A percentile compares a stretch with the other conserved stretches of the same genome.
Evolutionary conservation across 257 asterid genomes (phyloP).

Genomic region (Solanum etuberosum): DNA sequence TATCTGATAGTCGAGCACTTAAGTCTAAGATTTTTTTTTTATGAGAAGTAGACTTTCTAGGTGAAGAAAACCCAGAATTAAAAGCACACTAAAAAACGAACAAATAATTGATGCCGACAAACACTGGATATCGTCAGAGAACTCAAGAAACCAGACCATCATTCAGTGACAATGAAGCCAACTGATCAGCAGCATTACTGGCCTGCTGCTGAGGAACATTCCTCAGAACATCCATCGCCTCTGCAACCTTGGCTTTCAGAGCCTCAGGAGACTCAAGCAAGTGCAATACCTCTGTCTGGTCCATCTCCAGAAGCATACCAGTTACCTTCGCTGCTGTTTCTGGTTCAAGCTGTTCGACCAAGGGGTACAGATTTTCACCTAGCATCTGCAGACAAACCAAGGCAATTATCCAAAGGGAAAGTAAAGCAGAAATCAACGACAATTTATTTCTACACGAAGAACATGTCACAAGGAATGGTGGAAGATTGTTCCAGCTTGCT

Average conservation of each 20-base stretch:
- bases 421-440: no score
- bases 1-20: neutral
- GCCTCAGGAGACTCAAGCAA: constrained; percentile 69
- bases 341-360: constrained; percentile 51
- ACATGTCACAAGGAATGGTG: neutral
- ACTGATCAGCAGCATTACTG: constrained; percentile 37
- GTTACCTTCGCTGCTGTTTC: constrained; percentile 61
- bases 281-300: constrained; percentile 51
- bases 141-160: constrained; percentile 24
- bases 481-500: neutral
- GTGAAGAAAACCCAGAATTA: neutral
- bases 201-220: constrained; percentile 56
- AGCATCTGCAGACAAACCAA: constrained; percentile 38
- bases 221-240: constrained; percentile 50
- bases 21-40: neutral
- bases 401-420: neutral
- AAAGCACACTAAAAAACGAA: neutral
- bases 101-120: neutral
- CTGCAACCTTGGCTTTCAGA: constrained; percentile 47
- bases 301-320: constrained; percentile 70
- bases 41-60: neutral
- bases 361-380: constrained; percentile 53
- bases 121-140: neutral
- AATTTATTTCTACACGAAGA: no score
- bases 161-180: constrained; percentile 52